Evolutionary conservation across 768 basidiomycete genomes (phyloP), one percentile per base, ranked within the genome.

Genomic region (Saitozyma sp.): DNA sequence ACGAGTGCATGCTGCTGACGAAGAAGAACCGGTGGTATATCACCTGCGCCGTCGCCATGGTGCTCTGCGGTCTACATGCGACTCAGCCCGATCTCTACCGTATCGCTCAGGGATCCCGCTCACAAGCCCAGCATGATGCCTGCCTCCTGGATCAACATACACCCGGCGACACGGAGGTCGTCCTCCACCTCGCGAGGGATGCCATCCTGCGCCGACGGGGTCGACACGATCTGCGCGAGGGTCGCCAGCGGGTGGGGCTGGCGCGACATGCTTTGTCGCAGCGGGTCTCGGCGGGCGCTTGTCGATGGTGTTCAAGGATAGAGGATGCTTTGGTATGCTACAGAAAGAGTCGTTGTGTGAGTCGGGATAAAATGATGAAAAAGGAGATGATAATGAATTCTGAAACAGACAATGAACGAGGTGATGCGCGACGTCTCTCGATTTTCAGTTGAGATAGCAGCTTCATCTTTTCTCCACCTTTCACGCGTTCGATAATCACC

Each of bases 1-100:
- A 99, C 59, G 93, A 90, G 77, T 90, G 90, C 87, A 99, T 87
- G 8, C 92, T 95, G 5, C 89, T 88, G 16, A 95, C 90, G 80
- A 86, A 98, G 90, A 90, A 98, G 83, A 99, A 99, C 41, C 95
- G 84, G 66, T 99, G 96, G 77, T 94, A 95, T 1, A 99, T 82
- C 40, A 98, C 91, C 77, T 97, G 94, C 0, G 96, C 96, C 0
- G 94, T 91, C 7, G 96, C 92, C 57, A 97, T 90, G 13, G 94
- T 94, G 38, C 96, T 94, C 77, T 99, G 96, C 67, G 97, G 96
- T n/a, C 82, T 82, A 59, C 11, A 45, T 17, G 54, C 54, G 16
- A 16, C 53, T 46, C 29, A 59, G 20, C 37, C 42, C 3, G 10
- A 45, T 57, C 17, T 16, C 50, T 17, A 50, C 16, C 39, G 37